Evolutionary conservation across 2,329 filamentous ascomycete species (phyloP).

Genomic region (Fusarium staphyleae): DNA sequence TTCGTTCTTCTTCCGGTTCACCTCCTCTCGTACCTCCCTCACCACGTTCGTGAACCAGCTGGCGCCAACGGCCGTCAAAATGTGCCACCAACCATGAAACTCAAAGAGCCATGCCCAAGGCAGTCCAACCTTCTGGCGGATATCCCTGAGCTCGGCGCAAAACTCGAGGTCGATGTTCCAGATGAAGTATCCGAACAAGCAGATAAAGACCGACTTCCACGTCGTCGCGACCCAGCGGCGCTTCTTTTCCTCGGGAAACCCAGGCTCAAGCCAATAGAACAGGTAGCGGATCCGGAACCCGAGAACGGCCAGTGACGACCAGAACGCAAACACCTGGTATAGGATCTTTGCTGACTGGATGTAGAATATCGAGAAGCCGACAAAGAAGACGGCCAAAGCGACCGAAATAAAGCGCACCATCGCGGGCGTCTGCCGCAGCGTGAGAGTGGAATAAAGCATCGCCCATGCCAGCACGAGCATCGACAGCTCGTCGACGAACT

Average conservation of each 20-base stretch:
- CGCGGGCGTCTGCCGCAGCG: conserved; percentile 51
- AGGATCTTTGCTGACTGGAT: conserved; percentile 52
- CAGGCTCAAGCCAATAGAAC: conserved; percentile 42
- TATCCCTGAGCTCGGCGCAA: conserved; percentile 55
- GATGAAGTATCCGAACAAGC: conserved; percentile 56
- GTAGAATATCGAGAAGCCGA: conserved; percentile 52
- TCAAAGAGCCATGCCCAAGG: conserved; percentile 65
- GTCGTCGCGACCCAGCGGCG: conserved; percentile 39
- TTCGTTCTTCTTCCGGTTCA: conserved; percentile 27
- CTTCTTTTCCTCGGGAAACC: conserved; percentile 40
- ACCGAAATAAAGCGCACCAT: conserved; percentile 45
- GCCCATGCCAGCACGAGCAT: conserved; percentile 63
- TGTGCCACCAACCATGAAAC: conserved; percentile 70
- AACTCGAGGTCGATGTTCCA: conserved; percentile 65
- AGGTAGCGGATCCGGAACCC: conserved; percentile 47
- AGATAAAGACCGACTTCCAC: conserved; percentile 44
- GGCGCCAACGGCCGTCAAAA: conserved; percentile 64
- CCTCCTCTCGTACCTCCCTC: conserved; percentile 40
- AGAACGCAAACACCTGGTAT: conserved; percentile 52
- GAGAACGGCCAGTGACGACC: conserved; percentile 44
- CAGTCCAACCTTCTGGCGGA: conserved; percentile 56
- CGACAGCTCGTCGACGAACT: conserved; percentile 63
- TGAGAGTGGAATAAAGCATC: conserved; percentile 58
- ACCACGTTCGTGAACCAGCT: conserved; percentile 49
- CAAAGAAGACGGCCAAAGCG: conserved; percentile 50